Evolutionary conservation across 441 rosid species (phyloP).

Genomic region (Euphorbia celastroides): DNA sequence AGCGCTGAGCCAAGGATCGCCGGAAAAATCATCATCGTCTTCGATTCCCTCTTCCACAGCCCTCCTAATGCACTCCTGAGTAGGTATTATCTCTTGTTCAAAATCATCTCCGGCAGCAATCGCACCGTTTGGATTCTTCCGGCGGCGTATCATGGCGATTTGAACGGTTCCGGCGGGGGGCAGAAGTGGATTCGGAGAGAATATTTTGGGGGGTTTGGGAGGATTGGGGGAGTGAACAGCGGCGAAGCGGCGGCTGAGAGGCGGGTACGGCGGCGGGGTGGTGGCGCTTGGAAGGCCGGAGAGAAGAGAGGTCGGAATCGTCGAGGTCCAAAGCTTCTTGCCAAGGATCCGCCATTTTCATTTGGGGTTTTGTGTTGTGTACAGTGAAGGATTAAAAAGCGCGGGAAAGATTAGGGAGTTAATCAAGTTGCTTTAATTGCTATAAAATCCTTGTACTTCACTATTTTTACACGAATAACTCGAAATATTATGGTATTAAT

Average conservation of each 20-base stretch:
- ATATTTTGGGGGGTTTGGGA: constrained; percentile 26
- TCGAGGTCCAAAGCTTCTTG: constrained; percentile 61
- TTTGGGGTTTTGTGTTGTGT: background rate
- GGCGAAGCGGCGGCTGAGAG: too few relatives aligned
- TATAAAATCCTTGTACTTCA: background rate
- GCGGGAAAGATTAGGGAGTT: constrained; percentile 8
- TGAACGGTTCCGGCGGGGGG: constrained; percentile 58
- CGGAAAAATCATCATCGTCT: constrained; percentile 51
- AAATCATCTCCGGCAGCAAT: constrained; percentile 11
- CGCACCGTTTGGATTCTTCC: constrained; percentile 28
- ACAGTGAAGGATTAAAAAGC: background rate
- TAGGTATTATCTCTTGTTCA: constrained; percentile 38
- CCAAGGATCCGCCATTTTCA: constrained; percentile 37
- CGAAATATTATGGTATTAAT: too few relatives aligned
- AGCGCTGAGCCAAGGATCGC: constrained; percentile 43
- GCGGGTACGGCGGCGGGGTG: constrained; percentile 25
- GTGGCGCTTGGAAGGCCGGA: constrained; percentile 60
- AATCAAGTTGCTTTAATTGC: background rate
- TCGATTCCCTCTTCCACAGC: constrained; percentile 46
- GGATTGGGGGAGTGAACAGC: background rate
- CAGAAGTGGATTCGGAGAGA: constrained; percentile 8
- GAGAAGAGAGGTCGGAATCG: constrained; percentile 45
- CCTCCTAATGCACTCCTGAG: constrained; percentile 73
- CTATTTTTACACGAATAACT: background rate
- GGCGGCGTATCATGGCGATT: constrained; percentile 56